phyloP scores from a whole-genome alignment of 148 eudicot genomes.

The Polygonum maritimum region DNA sequence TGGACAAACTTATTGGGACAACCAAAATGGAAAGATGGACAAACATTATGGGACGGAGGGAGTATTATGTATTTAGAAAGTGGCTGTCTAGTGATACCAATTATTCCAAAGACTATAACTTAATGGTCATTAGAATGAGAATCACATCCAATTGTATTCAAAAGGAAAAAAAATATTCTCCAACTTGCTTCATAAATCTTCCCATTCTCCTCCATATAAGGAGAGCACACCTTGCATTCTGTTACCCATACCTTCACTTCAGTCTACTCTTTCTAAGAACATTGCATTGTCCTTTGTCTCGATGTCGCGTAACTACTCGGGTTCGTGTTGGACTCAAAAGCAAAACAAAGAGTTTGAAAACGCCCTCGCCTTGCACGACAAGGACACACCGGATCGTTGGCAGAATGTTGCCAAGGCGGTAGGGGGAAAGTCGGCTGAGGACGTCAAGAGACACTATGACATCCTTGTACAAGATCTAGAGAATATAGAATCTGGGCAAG shows the following conservation, averaged over 20 bases:
- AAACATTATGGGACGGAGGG: too few relatives aligned
- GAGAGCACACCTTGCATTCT: conserved; percentile 15
- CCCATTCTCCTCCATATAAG: conserved; percentile 22
- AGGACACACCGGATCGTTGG: conserved; percentile 59
- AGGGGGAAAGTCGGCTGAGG: conserved; percentile 42
- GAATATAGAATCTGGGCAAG: conserved; percentile 35
- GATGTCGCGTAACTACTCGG: conserved; percentile 23
- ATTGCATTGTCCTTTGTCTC: neutral
- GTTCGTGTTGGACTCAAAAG: conserved; percentile 33
- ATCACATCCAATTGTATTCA: conserved; percentile 21
- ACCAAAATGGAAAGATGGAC: too few relatives aligned
- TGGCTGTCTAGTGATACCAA: neutral
- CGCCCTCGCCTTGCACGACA: conserved; percentile 38
- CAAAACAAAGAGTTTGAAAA: conserved; percentile 53
- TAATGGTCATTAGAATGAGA: conserved; percentile 16
- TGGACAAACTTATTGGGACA: too few relatives aligned
- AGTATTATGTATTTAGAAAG: neutral
- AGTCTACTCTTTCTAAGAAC: conserved; percentile 13
- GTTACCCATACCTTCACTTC: conserved; percentile 23
- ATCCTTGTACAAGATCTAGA: conserved; percentile 29
- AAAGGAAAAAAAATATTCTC: conserved; percentile 20
- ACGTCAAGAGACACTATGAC: conserved; percentile 43
- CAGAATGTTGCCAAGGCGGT: conserved; percentile 40
- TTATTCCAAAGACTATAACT: conserved; percentile 9
- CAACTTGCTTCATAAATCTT: conserved; percentile 23